Evolutionary conservation across 208 protist genomes (phyloP).

Genomic region (Wallacemonas collosoma): DNA sequence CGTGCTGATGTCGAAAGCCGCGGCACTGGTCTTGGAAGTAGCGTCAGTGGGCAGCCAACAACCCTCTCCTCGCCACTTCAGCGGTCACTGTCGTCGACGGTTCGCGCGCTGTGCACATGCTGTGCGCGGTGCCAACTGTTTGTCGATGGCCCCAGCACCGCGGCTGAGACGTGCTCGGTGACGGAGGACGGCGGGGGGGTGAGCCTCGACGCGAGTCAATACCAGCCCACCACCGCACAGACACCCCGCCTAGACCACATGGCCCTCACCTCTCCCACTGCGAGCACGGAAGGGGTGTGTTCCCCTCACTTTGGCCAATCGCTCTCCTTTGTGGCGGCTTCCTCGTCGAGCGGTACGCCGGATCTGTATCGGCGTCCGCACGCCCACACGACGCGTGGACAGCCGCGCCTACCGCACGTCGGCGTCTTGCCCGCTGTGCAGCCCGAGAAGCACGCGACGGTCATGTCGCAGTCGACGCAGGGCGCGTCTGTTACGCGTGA

Average conservation of each 20-base stretch:
- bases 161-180: background rate
- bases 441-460: constrained; percentile 2
- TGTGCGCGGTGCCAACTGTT: background rate
- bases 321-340: background rate
- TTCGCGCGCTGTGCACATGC: background rate
- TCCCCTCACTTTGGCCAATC: constrained; percentile 2
- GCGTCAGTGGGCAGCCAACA: background rate
- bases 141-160: background rate
- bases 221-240: background rate
- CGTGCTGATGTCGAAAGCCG: background rate
- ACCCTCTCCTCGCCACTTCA: background rate
- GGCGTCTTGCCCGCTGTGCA: background rate
- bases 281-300: background rate
- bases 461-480: background rate
- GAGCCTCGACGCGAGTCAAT: constrained; percentile 1
- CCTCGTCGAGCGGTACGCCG: no score
- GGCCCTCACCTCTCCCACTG: constrained; percentile 1
- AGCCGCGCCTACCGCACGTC: background rate
- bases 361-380: no score
- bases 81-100: background rate
- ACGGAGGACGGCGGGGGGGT: background rate
- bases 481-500: background rate
- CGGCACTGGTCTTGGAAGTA: background rate
- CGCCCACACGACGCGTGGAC: background rate
- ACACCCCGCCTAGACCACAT: background rate